Base-by-base conservation (phyloP, 2,329 filamentous ascomycete genomes). In the Domatiomyces catenatus region DNA sequence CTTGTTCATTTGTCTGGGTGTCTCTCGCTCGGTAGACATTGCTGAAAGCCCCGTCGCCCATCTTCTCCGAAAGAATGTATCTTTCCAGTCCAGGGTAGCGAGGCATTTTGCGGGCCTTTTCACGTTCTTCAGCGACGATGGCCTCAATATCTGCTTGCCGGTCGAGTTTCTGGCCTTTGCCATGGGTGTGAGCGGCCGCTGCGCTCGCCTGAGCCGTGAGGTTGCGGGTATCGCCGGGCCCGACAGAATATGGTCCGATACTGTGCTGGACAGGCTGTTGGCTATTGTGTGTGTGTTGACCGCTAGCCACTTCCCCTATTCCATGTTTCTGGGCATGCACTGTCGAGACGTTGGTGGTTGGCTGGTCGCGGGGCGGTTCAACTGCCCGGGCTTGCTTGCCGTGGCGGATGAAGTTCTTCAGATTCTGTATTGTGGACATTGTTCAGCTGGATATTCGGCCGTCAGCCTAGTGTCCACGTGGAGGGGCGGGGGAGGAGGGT, bases 41-140 rank as follows among this genome's bases (percentile, higher is more conserved):
- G 73, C 90, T 96, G 75, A 98, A 98, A 54, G 92, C 92, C 54
- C 92, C 92, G 60, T 96, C 92, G 57, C 92, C 92, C 90, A 98
- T 98, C 76, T 96, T 96, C 70, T 94, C 89, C 48, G 92, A 52
- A 32, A 95, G 72, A 49, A 83, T 79, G 83, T 86, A 98, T 62
- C 89, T 74, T 60, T 94, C 87, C 42, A 94, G 72, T 39, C 86
- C 86, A 0, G 86, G 85, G 62, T 94, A 94, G 59, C 73, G 77
- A 42, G 92, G 90, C 63, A 96, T 82, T 67, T 89, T 94, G 64
- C 80, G 80, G 66, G 81, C 86, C 68, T 74, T 86, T 62, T 86
- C 84, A 53, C 88, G 86, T 72, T 96, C 92, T 65, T 96, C 92
- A 51, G 87, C 86, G 1, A 98, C 81, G 42, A 96, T 81, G 61